Conservation (phyloP, 345 rosid genomes). For the Eucalyptus regnans region DNA sequence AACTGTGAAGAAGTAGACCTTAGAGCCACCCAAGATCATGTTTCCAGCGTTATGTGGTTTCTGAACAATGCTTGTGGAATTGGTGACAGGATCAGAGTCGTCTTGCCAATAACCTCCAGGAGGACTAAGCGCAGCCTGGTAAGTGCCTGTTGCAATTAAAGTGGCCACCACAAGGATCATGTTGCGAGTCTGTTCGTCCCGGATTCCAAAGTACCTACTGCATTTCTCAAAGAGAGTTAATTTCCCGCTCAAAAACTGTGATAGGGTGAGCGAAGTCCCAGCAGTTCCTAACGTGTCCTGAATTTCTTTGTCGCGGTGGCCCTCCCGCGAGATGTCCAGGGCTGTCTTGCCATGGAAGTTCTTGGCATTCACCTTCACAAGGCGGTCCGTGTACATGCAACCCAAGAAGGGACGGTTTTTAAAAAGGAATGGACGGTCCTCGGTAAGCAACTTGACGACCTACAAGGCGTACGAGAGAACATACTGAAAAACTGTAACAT, state of each 20-base stretch:
- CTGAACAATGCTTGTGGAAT: background rate
- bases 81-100: background rate
- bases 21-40: background rate
- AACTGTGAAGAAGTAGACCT: background rate
- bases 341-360: background rate
- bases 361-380: background rate
- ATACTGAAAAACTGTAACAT: background rate
- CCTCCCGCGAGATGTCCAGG: background rate
- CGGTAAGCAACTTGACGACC: background rate
- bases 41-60: background rate
- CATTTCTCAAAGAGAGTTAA: background rate
- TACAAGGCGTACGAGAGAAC: background rate
- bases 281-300: background rate
- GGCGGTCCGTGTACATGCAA: background rate
- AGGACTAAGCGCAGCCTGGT: background rate
- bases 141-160: background rate
- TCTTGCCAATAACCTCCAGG: background rate
- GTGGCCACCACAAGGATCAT: background rate
- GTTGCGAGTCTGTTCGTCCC: background rate
- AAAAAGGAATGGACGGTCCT: background rate
- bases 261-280: background rate
- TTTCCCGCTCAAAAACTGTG: background rate
- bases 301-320: background rate
- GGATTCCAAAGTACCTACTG: background rate
- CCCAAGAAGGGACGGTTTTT: background rate